Evolutionary conservation across 2,329 filamentous ascomycete genomes (phyloP).

Genomic region (Thelonectria discophora): DNA sequence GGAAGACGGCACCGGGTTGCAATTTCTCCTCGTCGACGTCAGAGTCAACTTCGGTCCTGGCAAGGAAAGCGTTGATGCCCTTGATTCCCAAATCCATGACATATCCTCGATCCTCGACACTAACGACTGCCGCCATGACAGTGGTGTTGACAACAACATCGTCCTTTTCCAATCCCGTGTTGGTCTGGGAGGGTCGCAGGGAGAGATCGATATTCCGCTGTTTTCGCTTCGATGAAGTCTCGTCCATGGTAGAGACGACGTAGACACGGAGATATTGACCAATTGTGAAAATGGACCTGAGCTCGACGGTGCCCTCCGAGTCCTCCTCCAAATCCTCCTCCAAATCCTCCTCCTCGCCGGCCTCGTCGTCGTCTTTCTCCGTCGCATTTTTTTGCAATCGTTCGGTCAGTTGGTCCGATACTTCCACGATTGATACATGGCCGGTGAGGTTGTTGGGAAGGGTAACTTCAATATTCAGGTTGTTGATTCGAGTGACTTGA

Average conservation of each 20-base stretch:
- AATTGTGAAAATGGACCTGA: conserved; percentile 77
- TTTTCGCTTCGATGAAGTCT: conserved; percentile 66
- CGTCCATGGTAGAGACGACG: conserved; percentile 80
- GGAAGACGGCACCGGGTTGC: conserved; percentile 83
- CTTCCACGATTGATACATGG: conserved; percentile 89
- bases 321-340: conserved; percentile 65
- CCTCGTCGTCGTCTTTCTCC: conserved; percentile 57
- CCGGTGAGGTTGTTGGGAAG: conserved; percentile 94
- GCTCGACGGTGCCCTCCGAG: conserved; percentile 68
- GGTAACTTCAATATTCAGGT: conserved; percentile 80
- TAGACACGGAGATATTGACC: conserved; percentile 90
- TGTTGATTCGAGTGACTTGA: conserved; percentile 82
- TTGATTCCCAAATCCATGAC: conserved; percentile 90
- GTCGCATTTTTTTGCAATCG: conserved; percentile 75
- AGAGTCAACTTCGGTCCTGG: conserved; percentile 80
- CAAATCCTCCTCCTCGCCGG: conserved; percentile 54
- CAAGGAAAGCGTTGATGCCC: conserved; percentile 81
- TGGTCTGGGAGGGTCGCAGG: conserved; percentile 79
- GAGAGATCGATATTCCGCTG: conserved; percentile 90
- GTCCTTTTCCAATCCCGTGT: conserved; percentile 75
- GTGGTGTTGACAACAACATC: conserved; percentile 80
- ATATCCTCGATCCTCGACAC: conserved; percentile 94
- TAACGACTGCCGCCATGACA: conserved; percentile 86
- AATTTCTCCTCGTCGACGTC: conserved; percentile 72
- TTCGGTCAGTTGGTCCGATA: conserved; percentile 81